These are phyloP conservation scores for Barbarea vulgaris DNA, from an alignment of 345 rosid genomes.

Conservation along the genomic window DNA sequence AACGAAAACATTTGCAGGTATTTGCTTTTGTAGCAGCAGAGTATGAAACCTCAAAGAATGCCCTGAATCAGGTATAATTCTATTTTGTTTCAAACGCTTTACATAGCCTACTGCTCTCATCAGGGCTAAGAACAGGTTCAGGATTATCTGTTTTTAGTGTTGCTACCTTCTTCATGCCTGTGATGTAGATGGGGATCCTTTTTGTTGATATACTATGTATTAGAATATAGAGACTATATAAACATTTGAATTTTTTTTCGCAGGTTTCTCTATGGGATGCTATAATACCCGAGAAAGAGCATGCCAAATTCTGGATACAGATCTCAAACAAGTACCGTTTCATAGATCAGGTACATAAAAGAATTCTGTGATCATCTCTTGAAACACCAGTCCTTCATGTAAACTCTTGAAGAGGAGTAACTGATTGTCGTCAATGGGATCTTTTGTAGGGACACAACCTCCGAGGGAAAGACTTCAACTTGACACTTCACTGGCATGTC, in stretches of 20 bases:
- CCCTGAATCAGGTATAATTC: constrained; percentile 76
- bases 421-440: constrained; percentile 21
- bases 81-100: constrained; percentile 3
- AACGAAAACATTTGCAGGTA: constrained; percentile 51
- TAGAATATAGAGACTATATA: no score
- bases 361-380: not conserved
- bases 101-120: not conserved
- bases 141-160: not conserved
- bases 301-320: constrained; percentile 80
- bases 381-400: not conserved
- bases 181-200: not conserved
- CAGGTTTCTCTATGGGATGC: constrained; percentile 97
- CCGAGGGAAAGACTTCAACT: constrained; percentile 78
- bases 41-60: constrained; percentile 74
- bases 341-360: constrained; percentile 70
- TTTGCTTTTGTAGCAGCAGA: constrained; percentile 90
- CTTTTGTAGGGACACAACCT: constrained; percentile 75
- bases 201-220: not conserved
- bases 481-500: constrained; percentile 95
- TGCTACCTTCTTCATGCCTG: not conserved
- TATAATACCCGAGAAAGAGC: constrained; percentile 76
- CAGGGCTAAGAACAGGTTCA: constrained; percentile 1
- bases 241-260: constrained; percentile 3
- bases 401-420: not conserved
- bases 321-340: constrained; percentile 89